These are phyloP conservation scores for Fusarium tupiense DNA, from an alignment of 2,329 filamentous ascomycete genomes.

Conservation along the genomic window DNA sequence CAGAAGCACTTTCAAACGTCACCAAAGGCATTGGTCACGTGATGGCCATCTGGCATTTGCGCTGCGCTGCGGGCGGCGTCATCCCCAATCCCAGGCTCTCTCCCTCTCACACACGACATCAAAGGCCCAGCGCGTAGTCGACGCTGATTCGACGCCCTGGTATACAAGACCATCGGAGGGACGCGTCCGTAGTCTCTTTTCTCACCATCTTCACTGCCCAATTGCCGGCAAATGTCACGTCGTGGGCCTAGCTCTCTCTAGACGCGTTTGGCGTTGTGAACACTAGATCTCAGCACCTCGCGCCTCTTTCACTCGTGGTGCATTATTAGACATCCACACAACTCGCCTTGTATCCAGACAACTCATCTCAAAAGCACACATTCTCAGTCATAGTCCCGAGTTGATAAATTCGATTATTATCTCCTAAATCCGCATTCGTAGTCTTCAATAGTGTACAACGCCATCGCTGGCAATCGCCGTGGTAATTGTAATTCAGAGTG, in stretches of 20 bases:
- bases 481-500: slow-evolving; percentile 28
- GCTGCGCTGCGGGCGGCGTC: slow-evolving; percentile 32
- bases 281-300: slow-evolving; percentile 29
- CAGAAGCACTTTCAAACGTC: slow-evolving; percentile 49
- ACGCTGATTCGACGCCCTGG: slow-evolving; percentile 35
- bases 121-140: slow-evolving; percentile 23
- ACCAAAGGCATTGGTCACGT: slow-evolving; percentile 47
- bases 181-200: slow-evolving; percentile 28
- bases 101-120: slow-evolving; percentile 28
- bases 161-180: slow-evolving; percentile 21
- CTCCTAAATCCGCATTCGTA: slow-evolving; percentile 43
- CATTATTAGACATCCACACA: slow-evolving; percentile 44
- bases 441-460: slow-evolving; percentile 47
- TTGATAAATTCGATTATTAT: slow-evolving; percentile 40
- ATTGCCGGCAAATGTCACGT: slow-evolving; percentile 7
- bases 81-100: slow-evolving; percentile 33
- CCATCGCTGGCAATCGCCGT: slow-evolving; percentile 32
- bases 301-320: slow-evolving; percentile 41
- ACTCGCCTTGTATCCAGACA: slow-evolving; percentile 45
- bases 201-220: slow-evolving; percentile 14
- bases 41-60: slow-evolving; percentile 37
- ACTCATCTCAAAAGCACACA: slow-evolving; percentile 41
- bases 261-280: slow-evolving; percentile 35
- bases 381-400: slow-evolving; percentile 28
- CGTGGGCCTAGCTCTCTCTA: neutral